Evolutionary conservation across 108 stramenopile species (phyloP), one percentile per base, ranked within the genome.

Genomic region (Epithemia pelagica): DNA sequence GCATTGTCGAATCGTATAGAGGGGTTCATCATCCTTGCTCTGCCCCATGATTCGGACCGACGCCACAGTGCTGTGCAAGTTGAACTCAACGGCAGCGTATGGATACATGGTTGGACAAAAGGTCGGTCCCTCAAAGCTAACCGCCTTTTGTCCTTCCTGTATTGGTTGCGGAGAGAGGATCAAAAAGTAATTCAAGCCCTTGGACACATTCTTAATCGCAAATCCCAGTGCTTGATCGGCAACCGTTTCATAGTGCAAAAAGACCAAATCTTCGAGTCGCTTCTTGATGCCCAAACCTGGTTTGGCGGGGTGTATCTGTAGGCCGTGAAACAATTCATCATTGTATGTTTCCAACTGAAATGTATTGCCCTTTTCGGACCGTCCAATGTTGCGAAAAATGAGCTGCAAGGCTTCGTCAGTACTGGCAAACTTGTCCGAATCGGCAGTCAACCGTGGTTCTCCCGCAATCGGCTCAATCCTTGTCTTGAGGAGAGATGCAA

Each of bases 91-190:
- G 15, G 37, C 15, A 46, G 37, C 37, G 15, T 46, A 46, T 15
- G 37, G 37, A 46, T 46, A 46, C 37, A 46, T 46, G 37, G 37
- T 46, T 46, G 37, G 37, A 46, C 37, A 46, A 46, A 46, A 46
- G 37, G 37, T 46, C 10, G 37, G 37, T 46, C 37, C 37, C 37
- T 46, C 37, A 15, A 46, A 46, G 15, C 10, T 10, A 5, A 46
- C 37, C 37, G 37, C 10, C 15, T 46, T 46, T 46, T 46, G 37
- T 15, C 37, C 37, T 46, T 46, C 37, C 5, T 15, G 37, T 15
- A 46, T 15, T 15, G 37, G 37, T 5, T 46, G 10, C 10, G 37
- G 37, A 46, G 37, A 46, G 10, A 46, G 37, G 15, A 46, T 46
- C 10, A 46, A 15, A 46, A 46, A 46, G 37, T 46, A 46, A 15